phyloP scores from a whole-genome alignment of 495 filamentous ascomycete species.

The Podospora anserina region DNA sequence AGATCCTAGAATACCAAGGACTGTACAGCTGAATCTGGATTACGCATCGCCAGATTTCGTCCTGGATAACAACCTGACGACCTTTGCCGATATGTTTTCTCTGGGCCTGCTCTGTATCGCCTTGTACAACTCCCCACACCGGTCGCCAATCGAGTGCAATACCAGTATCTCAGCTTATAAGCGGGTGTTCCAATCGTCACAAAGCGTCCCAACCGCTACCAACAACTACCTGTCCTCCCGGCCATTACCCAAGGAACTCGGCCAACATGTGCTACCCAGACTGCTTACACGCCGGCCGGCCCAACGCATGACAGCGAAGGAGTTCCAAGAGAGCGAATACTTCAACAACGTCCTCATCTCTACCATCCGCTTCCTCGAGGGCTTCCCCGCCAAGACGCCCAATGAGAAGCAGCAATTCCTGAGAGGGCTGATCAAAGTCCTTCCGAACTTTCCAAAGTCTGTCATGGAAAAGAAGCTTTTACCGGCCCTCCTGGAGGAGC shows the following conservation, averaged over 20 bases:
- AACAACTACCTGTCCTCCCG: slow-evolving; percentile 83
- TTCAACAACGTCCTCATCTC: slow-evolving; percentile 96
- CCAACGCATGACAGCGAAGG: slow-evolving; percentile 79
- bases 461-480: slow-evolving; percentile 94
- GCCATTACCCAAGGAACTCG: slow-evolving; percentile 74
- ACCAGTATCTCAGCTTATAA: slow-evolving; percentile 77
- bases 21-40: slow-evolving; percentile 86
- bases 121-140: slow-evolving; percentile 89
- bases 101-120: slow-evolving; percentile 84
- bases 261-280: slow-evolving; percentile 68
- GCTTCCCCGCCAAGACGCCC: slow-evolving; percentile 83
- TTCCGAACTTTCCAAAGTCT: slow-evolving; percentile 85
- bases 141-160: slow-evolving; percentile 77
- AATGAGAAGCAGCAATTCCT: slow-evolving; percentile 90
- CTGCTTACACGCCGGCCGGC: slow-evolving; percentile 83
- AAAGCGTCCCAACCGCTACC: slow-evolving; percentile 66
- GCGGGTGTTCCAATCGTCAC: slow-evolving; percentile 70
- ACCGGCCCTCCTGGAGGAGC: slow-evolving; percentile 82
- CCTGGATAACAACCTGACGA: slow-evolving; percentile 76
- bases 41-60: slow-evolving; percentile 93
- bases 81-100: slow-evolving; percentile 86
- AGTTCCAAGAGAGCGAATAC: slow-evolving; percentile 90
- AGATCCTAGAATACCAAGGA: slow-evolving; percentile 76
- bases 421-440: slow-evolving; percentile 77
- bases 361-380: slow-evolving; percentile 90